Base-by-base conservation (phyloP, 176 grass and related monocot species). In the Tuctoria greenei region DNA sequence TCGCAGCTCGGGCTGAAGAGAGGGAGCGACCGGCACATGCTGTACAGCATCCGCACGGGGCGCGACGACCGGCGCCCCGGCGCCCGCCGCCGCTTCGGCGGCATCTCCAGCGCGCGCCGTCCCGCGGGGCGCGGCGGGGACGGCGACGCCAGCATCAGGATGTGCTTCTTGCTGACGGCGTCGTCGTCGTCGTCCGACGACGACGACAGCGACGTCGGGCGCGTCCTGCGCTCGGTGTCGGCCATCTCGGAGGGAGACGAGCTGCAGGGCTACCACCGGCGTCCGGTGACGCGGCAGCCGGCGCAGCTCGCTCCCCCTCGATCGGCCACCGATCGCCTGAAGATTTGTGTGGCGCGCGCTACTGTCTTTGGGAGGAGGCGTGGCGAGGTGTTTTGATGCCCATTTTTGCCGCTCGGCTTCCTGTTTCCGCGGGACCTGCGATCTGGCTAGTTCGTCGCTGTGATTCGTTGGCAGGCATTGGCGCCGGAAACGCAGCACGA, bases 11-110 rank as follows among this genome's bases (percentile, higher is more conserved):
- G 78, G 14, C 61, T 89, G 64, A 89, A 54, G 28, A 96, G 55
- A 8, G 93, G 92, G 0, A 96, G 79, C 15, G 93, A 79, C 9
- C 74, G 86, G 69, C 69, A 96, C 38, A 92, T 35, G 51, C 49
- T 64, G 7, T 77, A 52, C 54, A 96, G 52, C 64, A 89, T 38
- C 49, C 92, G 81, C 20, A 87, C 13, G 0, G 82, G 81, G 7
- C 81, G 78, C 21, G 65, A 79, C 21, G 59, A 76, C 4, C 71
- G 72, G 1, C 75, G 67, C 0, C 21, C 9, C 15, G 84, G 74
- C 39, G 38, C 23, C 0, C 56, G 39, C 11, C 77, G 59, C 26
- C 5, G 16, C 0, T 84, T 74, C 1, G 87, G 77, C 3, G 83
- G 81, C 55, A 82, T 73, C 67, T 92, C 86, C 28, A 92, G 74